A percentile compares a stretch with the other conserved stretches of the same genome.
These are phyloP conservation scores for Oryza meyeriana DNA, from an alignment of 176 grass and related monocot species.

Conservation along the genomic window DNA sequence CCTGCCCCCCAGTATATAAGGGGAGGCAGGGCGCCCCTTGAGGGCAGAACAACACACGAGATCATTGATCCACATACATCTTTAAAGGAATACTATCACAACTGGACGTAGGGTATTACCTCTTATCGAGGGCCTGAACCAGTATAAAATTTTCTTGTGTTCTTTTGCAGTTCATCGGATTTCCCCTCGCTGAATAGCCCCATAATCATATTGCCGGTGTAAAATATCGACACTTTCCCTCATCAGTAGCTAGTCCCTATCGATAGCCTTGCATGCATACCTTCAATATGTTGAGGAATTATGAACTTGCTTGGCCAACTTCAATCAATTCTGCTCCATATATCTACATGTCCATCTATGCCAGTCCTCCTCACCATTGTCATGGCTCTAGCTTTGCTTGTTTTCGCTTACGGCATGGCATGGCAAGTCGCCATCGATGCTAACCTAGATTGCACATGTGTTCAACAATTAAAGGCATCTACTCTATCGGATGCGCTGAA, in stretches of 20 bases:
- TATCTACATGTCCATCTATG: neutral
- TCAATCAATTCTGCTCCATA: neutral
- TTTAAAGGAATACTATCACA: no score
- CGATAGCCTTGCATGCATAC: neutral
- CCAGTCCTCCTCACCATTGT: neutral
- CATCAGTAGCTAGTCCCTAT: neutral
- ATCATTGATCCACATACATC: no score
- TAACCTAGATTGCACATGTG: constrained; percentile 8
- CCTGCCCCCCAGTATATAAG: no score
- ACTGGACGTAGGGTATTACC: no score
- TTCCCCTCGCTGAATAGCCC: no score
- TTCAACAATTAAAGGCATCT: neutral
- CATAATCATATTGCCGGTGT: no score
- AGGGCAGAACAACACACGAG: no score
- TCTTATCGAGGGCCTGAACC: no score
- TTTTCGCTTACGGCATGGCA: neutral
- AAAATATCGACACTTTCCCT: neutral
- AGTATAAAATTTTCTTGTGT: no score
- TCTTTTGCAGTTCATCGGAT: no score
- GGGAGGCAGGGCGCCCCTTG: no score
- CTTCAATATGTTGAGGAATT: neutral
- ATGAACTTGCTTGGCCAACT: constrained; percentile 8
- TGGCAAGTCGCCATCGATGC: constrained; percentile 21
- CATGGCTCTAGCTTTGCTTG: neutral
- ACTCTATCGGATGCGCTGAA: neutral